phyloP scores from a whole-genome alignment of 768 basidiomycete genomes.

The Exidia glandulosa region DNA sequence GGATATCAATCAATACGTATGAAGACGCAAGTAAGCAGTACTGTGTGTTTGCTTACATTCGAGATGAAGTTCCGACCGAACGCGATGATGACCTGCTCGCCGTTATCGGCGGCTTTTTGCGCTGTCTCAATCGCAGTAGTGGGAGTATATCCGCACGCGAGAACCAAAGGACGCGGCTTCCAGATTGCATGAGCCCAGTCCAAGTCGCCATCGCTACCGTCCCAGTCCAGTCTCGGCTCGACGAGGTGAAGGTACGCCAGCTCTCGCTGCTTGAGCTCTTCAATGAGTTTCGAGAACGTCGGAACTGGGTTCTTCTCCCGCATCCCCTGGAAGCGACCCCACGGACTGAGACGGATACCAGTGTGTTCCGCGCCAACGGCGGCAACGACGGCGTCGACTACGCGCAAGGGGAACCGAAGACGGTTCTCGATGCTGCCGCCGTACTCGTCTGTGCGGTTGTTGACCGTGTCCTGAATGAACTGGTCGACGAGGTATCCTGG shows the following conservation, averaged over 20 bases:
- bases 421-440: conserved; percentile 58
- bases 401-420: conserved; percentile 42
- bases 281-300: conserved; percentile 9
- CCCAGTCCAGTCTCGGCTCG: conserved; percentile 4
- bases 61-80: conserved; percentile 3
- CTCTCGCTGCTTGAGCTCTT: conserved; percentile 11
- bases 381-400: conserved; percentile 37
- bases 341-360: conserved; percentile 45
- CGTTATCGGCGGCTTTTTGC: background rate
- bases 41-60: conserved; percentile 2
- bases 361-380: conserved; percentile 43
- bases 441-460: conserved; percentile 52
- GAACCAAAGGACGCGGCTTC: background rate
- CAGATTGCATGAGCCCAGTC: background rate
- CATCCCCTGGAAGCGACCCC: background rate
- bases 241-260: conserved; percentile 22
- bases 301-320: background rate
- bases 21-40: background rate
- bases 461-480: conserved; percentile 45
- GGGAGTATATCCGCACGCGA: conserved; percentile 1
- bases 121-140: background rate
- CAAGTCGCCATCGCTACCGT: background rate
- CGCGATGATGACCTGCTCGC: background rate
- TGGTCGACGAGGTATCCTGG: conserved; percentile 46
- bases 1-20: background rate